phyloP scores from a whole-genome alignment of 192 early-diverging fungal species.

The Radiomyces spectabilis region DNA sequence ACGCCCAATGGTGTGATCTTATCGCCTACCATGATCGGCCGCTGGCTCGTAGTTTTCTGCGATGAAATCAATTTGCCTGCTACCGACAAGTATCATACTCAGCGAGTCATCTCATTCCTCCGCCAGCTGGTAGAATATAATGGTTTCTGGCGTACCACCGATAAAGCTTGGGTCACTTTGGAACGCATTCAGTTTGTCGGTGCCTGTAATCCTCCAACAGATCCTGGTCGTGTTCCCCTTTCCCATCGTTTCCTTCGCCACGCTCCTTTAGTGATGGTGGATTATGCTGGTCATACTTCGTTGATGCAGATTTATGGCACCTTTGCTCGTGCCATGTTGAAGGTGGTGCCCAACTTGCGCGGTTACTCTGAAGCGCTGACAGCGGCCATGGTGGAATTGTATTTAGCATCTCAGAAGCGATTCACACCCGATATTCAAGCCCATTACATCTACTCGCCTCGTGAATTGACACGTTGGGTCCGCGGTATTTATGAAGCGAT shows the following conservation, averaged over 20 bases:
- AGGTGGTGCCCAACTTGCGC: constrained; percentile 82
- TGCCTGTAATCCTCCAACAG: constrained; percentile 99
- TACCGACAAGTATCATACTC: constrained; percentile 94
- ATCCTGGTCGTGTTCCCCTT: constrained; percentile 95
- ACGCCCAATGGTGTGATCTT: constrained; percentile 86
- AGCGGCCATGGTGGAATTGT: constrained; percentile 96
- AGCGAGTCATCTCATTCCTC: constrained; percentile 95
- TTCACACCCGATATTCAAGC: constrained; percentile 98
- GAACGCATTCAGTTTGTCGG: constrained; percentile 99
- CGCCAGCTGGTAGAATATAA: constrained; percentile 91
- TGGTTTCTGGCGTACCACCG: constrained; percentile 92
- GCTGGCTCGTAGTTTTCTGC: constrained; percentile 98
- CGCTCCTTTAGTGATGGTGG: constrained; percentile 94
- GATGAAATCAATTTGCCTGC: constrained; percentile 99
- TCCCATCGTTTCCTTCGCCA: constrained; percentile 96
- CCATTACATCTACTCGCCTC: constrained; percentile 98
- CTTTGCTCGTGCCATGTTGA: constrained; percentile 87
- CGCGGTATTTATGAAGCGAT: constrained; percentile 96
- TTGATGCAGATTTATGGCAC: constrained; percentile 95
- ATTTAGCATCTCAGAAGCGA: constrained; percentile 75
- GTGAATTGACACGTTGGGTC: constrained; percentile 98
- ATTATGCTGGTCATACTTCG: constrained; percentile 92
- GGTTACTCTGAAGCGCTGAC: constrained; percentile 90
- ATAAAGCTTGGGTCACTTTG: constrained; percentile 89
- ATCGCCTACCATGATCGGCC: constrained; percentile 72